These are phyloP conservation scores for Lunularia cruciata DNA, from an alignment of 225 moss, liverwort and hornwort species.

Conservation along the genomic window DNA sequence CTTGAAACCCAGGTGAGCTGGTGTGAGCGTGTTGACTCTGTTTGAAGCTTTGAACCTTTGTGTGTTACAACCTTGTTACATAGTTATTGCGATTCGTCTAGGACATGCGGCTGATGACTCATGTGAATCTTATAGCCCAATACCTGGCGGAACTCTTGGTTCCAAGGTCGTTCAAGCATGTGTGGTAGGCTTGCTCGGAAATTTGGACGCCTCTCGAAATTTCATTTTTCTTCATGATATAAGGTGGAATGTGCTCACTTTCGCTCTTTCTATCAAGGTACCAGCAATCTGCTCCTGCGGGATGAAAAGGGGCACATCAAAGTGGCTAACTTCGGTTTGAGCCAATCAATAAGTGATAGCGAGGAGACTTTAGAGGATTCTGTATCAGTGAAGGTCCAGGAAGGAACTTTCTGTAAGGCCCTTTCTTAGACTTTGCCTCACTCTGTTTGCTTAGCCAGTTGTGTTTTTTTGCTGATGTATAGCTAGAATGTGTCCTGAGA, in stretches of 20 bases:
- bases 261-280: slow-evolving; percentile 1
- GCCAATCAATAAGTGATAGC: slow-evolving; percentile 51
- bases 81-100: too few species aligned
- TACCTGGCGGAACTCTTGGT: too few species aligned
- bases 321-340: slow-evolving; percentile 80
- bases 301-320: slow-evolving; percentile 69
- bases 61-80: not conserved
- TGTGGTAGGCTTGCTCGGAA: not conserved
- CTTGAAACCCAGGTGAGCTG: slow-evolving; percentile 74
- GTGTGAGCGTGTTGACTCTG: not conserved
- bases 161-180: too few species aligned
- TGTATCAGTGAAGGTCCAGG: slow-evolving; percentile 36
- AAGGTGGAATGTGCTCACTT: slow-evolving; percentile 44
- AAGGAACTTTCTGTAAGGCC: slow-evolving; percentile 65
- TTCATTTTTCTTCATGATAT: not conserved
- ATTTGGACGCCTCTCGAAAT: not conserved
- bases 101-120: too few species aligned
- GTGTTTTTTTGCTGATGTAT: too few species aligned
- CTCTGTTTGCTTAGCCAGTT: too few species aligned
- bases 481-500: too few species aligned
- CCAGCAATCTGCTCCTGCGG: slow-evolving; percentile 72
- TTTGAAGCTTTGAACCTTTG: slow-evolving; percentile 2
- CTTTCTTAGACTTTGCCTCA: too few species aligned
- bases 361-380: slow-evolving; percentile 44
- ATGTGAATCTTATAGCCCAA: too few species aligned